Conservation (phyloP, 106 monocot genomes). For the Gastrodia elata region DNA sequence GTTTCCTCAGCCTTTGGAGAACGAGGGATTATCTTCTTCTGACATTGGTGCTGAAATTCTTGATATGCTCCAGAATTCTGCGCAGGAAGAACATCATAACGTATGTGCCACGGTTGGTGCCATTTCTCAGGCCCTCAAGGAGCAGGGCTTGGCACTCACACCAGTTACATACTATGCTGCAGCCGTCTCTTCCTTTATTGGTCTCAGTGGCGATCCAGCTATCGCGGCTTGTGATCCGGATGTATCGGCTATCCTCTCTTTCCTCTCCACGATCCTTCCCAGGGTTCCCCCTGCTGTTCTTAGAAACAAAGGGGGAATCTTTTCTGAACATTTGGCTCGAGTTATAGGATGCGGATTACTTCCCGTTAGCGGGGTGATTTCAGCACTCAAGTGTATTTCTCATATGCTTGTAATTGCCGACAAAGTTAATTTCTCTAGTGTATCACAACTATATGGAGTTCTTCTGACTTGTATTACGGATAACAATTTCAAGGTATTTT, state of each 20-base stretch:
- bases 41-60: slow-evolving; percentile 41
- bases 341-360: slow-evolving; percentile 28
- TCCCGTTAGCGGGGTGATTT: slow-evolving; percentile 34
- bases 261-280: slow-evolving; percentile 48
- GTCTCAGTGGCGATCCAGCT: slow-evolving; percentile 33
- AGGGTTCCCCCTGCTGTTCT: slow-evolving; percentile 38
- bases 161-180: slow-evolving; percentile 87
- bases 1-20: neutral
- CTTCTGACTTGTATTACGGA: slow-evolving; percentile 48
- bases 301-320: slow-evolving; percentile 27
- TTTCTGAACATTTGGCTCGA: slow-evolving; percentile 37
- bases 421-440: slow-evolving; percentile 32
- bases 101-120: slow-evolving; percentile 61
- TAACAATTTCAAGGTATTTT: slow-evolving; percentile 36
- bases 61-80: slow-evolving; percentile 37
- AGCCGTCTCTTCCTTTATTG: slow-evolving; percentile 42
- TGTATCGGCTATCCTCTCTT: slow-evolving; percentile 41
- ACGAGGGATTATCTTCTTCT: neutral
- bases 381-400: slow-evolving; percentile 49
- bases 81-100: slow-evolving; percentile 47
- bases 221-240: slow-evolving; percentile 24
- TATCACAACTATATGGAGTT: slow-evolving; percentile 33
- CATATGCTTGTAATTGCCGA: slow-evolving; percentile 43
- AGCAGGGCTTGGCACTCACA: slow-evolving; percentile 38
- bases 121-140: slow-evolving; percentile 67